Evolutionary conservation across 345 rosid species (phyloP).

Genomic region (Triadica sebifera): DNA sequence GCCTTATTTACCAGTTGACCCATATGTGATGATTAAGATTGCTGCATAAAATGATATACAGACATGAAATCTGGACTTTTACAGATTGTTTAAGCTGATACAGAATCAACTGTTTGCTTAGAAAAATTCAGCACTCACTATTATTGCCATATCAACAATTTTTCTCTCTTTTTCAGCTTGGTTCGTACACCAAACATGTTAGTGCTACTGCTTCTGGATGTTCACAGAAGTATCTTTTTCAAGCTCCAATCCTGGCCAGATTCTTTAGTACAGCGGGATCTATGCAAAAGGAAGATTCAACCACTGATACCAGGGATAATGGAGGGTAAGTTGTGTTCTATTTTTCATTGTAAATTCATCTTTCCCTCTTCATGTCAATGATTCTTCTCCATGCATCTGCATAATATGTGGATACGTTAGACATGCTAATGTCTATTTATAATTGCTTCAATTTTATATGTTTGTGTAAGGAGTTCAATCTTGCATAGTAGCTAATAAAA

Average conservation of each 20-base stretch:
- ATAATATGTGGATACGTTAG: background rate
- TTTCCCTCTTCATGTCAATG: background rate
- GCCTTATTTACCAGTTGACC: background rate
- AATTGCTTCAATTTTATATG: background rate
- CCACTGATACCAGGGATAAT: constrained; percentile 21
- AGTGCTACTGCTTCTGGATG: constrained; percentile 33
- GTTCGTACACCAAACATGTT: constrained; percentile 36
- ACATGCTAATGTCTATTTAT: background rate
- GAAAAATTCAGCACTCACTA: background rate
- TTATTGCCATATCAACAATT: too few species aligned
- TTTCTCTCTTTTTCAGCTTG: constrained; percentile 38
- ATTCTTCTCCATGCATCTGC: background rate
- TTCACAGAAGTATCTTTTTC: constrained; percentile 29
- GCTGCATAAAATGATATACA: background rate
- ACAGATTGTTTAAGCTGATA: background rate
- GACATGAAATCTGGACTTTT: background rate
- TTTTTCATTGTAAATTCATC: background rate
- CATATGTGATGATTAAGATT: background rate
- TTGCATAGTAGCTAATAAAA: constrained; percentile 2
- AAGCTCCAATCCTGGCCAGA: constrained; percentile 38
- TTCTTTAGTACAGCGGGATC: constrained; percentile 54
- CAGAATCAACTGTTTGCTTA: constrained; percentile 1
- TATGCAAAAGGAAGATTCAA: constrained; percentile 43
- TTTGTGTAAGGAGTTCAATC: background rate
- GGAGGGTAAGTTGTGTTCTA: constrained; percentile 36